Evolutionary conservation across 768 basidiomycete genomes (phyloP), one percentile per base, ranked within the genome.

Genomic region (Suillus placidus): DNA sequence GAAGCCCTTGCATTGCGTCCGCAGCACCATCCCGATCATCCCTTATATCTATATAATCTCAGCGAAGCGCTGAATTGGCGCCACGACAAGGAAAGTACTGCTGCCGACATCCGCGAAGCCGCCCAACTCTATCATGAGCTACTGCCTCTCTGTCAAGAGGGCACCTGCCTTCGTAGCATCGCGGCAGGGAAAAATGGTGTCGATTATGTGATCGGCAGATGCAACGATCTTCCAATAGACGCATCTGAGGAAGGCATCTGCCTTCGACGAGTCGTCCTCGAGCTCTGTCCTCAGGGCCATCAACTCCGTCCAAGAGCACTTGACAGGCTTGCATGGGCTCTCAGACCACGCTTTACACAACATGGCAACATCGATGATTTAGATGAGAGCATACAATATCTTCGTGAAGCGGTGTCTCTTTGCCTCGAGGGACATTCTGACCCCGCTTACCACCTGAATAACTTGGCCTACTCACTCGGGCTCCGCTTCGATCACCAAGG

Each of bases 401-500:
- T 5, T 49, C 47, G 23, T 49, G 47, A 26, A 49, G 13, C 13
- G 2, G 1, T 26, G 6, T 14, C 13, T 6, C 23, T 49, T 23
- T 26, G 23, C 1, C 13, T 23, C 6, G 23, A 26, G 47, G 47
- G 23, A 23, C 47, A 43, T 43, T 3, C 18, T 43, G 43, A 4
- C 8, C 1, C 13, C 14, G 23, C 1, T 49, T 0, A 1, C 1
- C 3, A 14, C 47, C 13, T 49, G 23, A 14, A 14, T 13, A 23
- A 26, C 13, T 26, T 49, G 13, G 47, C 47, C 1, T 0, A 3
- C 0, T 26, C 23, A 23, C 47, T 49, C 47, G 2, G 0, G 5
- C n/a, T 3, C 9, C 47, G 47, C 47, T 49, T 49, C 5, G 0
- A 14, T 6, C 23, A 49, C 23, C 47, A 49, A 23, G 23, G 13